Evolutionary conservation across 345 rosid genomes (phyloP), one percentile per base, ranked within the genome.

Genomic region (Linum trigynum): DNA sequence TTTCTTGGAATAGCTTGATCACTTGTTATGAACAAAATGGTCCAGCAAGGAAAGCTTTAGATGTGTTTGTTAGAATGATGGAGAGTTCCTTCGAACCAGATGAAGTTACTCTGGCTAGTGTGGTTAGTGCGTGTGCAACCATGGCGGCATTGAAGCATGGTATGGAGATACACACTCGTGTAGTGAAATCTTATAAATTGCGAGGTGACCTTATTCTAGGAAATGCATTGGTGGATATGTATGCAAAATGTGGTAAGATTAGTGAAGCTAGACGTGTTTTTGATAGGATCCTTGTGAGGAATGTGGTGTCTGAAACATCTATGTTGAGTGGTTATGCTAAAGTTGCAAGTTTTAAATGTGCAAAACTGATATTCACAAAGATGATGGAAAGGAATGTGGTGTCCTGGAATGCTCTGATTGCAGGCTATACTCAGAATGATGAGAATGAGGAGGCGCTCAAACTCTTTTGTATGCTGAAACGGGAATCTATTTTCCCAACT

Each of bases 381-480:
- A 91, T 91, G 96, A 75, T 64, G 3, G 90, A 83, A 75, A 87
- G 82, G 74, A 84, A 89, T 65, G 71, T 87, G 40, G 90, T 89
- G 39, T 85, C 97, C 48, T 92, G 98, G 98, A 92, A 92, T 72
- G 96, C 97, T 23, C 89, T 92, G 17, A 92, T 92, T 17, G 86
- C 97, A 39, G 97, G 97, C 36, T 92, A 90, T 66, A 86, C 92
- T 14, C 97, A 92, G 71, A 92, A 83, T 45, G 84, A 91, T 56
- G 88, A 89, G 68, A 82, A 83, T 65, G 92, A 92, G 70, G 97
- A 87, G 75, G 95, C 92, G 5, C 72, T 89, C 32, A 64, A 69
- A 60, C 84, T 89, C 53, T 89, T 83, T 70, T 43, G 68, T 55
- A 82, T 78, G 75, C 78, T 89, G 39, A 89, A 92, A 85, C 82